phyloP scores from a whole-genome alignment of 2,329 filamentous ascomycete genomes.

The Lojkania enalia region DNA sequence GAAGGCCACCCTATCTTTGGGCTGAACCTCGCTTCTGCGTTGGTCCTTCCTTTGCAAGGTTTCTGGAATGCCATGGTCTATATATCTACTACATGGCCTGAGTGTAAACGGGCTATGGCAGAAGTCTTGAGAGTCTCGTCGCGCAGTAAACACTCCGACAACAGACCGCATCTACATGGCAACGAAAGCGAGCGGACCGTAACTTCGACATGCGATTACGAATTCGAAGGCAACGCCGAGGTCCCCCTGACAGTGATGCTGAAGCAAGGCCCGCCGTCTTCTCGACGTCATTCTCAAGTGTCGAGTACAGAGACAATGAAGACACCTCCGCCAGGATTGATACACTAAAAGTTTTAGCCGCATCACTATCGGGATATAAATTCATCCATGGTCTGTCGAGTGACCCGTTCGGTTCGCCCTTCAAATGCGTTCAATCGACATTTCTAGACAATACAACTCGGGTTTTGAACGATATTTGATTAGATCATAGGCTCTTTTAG shows the following conservation, averaged over 20 bases:
- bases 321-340: no score
- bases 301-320: no score
- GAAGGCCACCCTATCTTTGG: slow-evolving; percentile 51
- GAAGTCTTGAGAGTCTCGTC: slow-evolving; percentile 3
- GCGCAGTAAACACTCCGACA: background rate
- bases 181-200: slow-evolving; percentile 10
- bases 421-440: no score
- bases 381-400: no score
- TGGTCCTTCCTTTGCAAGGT: slow-evolving; percentile 79
- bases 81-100: slow-evolving; percentile 44
- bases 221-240: slow-evolving; percentile 10
- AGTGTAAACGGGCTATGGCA: slow-evolving; percentile 27
- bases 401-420: no score
- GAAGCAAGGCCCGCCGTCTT: slow-evolving; percentile 12
- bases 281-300: no score
- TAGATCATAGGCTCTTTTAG: no score
- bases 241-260: slow-evolving; percentile 12
- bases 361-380: no score
- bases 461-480: no score
- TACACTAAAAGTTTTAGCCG: no score
- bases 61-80: slow-evolving; percentile 87
- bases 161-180: background rate
- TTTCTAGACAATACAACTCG: no score
- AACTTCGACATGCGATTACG: slow-evolving; percentile 1
- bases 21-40: slow-evolving; percentile 70